Conservation (phyloP, 768 basidiomycete species). For the Ephemerocybe angulata region DNA sequence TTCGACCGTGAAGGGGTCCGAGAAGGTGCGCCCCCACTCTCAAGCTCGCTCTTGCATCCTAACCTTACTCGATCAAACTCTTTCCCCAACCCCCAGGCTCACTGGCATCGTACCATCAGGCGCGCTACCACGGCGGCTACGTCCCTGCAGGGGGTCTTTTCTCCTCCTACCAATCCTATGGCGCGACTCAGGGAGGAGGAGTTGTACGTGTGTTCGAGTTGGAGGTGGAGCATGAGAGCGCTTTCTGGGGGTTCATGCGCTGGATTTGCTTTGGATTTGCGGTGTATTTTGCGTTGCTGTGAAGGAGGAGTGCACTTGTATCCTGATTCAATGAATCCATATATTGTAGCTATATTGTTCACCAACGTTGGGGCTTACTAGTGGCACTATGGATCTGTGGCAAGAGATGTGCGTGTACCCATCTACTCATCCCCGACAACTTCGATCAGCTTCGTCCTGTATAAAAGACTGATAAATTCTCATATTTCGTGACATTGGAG, state of each 20-base stretch:
- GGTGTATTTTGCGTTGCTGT: background rate
- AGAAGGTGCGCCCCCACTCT: background rate
- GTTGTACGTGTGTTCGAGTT: background rate
- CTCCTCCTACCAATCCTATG: background rate
- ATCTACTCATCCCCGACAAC: too few relatives aligned
- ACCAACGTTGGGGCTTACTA: background rate
- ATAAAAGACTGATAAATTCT: too few relatives aligned
- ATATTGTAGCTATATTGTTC: background rate
- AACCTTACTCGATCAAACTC: background rate
- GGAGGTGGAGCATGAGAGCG: background rate
- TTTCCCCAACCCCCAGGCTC: background rate
- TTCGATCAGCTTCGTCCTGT: too few relatives aligned
- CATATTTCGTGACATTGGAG: too few relatives aligned
- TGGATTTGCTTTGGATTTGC: background rate
- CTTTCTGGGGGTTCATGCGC: background rate
- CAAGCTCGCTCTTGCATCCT: background rate
- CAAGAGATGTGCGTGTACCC: too few relatives aligned
- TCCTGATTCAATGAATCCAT: background rate
- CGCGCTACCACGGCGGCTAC: background rate
- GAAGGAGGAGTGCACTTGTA: background rate
- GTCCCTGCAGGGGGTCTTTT: background rate
- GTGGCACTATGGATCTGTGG: too few relatives aligned
- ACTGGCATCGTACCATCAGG: background rate
- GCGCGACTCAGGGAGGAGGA: background rate
- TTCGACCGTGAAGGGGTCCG: background rate